phyloP scores from a whole-genome alignment of 306 rosid species.

The Mucuna pruriens region DNA sequence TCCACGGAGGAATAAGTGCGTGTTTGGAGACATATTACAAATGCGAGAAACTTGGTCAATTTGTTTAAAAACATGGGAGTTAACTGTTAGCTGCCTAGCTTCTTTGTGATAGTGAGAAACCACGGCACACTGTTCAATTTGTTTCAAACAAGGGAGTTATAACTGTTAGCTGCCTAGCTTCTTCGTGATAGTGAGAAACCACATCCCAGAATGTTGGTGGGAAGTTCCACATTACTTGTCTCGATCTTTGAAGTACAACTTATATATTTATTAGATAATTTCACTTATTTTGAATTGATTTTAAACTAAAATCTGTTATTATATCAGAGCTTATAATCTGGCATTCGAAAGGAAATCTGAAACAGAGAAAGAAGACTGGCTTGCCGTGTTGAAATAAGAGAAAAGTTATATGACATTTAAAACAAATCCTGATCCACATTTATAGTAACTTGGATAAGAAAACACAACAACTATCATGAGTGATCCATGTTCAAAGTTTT shows the following conservation, averaged over 20 bases:
- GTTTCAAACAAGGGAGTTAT: not conserved
- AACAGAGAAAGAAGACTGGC: not conserved
- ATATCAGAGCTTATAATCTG: too few relatives aligned
- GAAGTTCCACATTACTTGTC: too few relatives aligned
- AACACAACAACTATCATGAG: not conserved
- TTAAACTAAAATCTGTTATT: too few relatives aligned
- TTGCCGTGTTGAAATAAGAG: not conserved
- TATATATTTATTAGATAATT: too few relatives aligned
- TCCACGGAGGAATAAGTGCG: not conserved
- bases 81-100: not conserved
- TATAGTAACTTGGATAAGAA: not conserved
- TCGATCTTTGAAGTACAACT: too few relatives aligned
- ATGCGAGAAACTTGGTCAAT: not conserved
- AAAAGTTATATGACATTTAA: not conserved
- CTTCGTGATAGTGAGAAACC: not conserved
- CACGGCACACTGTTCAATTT: not conserved
- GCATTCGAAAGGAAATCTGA: not conserved
- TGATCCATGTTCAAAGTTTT: not conserved
- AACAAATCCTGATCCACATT: not conserved
- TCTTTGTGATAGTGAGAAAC: not conserved
- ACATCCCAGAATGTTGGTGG: too few relatives aligned
- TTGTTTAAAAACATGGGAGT: not conserved
- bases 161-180: not conserved
- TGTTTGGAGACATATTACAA: not conserved
- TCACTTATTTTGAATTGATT: too few relatives aligned